Conservation (phyloP, 2,329 filamentous ascomycete species). For the Colletotrichum eleusines region DNA sequence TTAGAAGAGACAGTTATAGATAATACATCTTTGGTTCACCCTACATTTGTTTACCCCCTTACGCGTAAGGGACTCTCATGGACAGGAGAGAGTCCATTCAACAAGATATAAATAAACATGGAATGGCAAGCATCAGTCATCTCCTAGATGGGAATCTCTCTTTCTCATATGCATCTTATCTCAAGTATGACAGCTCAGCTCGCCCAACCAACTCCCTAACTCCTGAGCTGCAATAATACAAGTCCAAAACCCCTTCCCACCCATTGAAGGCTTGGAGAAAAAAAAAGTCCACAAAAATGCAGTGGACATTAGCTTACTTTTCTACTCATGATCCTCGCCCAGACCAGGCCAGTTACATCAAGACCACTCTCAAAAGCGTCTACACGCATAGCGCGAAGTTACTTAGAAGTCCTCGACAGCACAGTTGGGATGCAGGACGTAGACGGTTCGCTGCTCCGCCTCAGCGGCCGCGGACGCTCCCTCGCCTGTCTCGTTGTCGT, state of each 20-base stretch:
- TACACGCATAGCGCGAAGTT: background rate
- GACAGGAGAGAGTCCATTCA: too few species aligned
- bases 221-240: conserved; percentile 12
- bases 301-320: conserved; percentile 26
- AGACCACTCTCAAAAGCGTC: background rate
- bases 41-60: too few species aligned
- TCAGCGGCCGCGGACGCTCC: conserved; percentile 57
- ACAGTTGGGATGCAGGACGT: conserved; percentile 95
- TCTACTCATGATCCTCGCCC: conserved; percentile 17
- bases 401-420: conserved; percentile 75
- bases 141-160: background rate
- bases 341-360: background rate
- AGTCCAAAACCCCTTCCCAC: conserved; percentile 17
- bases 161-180: conserved; percentile 1
- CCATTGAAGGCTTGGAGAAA: background rate
- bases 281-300: conserved; percentile 23
- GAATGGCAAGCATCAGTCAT: background rate
- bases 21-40: too few species aligned
- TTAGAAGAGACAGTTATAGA: too few species aligned
- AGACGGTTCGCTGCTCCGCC: conserved; percentile 68
- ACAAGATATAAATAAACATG: too few species aligned
- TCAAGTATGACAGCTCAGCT: conserved; percentile 1
- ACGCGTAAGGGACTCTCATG: too few species aligned
- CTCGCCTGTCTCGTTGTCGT: conserved; percentile 57
- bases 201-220: conserved; percentile 30